A percentile compares a stretch with the other conserved stretches of the same genome.
Evolutionary conservation across 257 asterid species (phyloP).

Genomic region (Cordia subcordata): DNA sequence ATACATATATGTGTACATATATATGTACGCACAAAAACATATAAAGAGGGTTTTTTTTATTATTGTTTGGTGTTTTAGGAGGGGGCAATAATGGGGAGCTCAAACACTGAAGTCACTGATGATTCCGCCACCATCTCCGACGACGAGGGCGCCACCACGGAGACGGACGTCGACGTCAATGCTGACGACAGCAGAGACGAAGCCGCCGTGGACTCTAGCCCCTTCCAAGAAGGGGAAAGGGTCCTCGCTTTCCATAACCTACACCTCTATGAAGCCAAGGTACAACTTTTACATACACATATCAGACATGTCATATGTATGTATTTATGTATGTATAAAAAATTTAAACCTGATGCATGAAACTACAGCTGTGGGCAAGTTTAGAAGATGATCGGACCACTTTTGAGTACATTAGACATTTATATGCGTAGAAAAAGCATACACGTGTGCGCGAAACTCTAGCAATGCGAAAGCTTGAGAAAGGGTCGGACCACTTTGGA

Average conservation of each 20-base stretch:
- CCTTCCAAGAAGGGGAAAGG: conserved; percentile 49
- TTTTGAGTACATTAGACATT: too few species aligned
- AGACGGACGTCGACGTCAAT: conserved; percentile 5
- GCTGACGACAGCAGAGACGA: conserved; percentile 16
- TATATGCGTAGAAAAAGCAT: too few species aligned
- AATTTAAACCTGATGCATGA: too few species aligned
- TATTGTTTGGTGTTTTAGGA: not conserved
- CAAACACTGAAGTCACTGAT: conserved; percentile 11
- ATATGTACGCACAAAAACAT: not conserved
- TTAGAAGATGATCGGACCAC: too few species aligned
- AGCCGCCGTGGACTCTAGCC: conserved; percentile 31
- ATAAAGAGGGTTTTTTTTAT: not conserved
- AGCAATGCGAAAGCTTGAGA: too few species aligned
- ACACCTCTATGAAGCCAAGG: conserved; percentile 69
- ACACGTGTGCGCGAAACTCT: too few species aligned
- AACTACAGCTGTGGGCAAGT: too few species aligned
- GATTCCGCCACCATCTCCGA: conserved; percentile 15
- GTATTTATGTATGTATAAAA: too few species aligned
- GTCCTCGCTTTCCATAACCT: conserved; percentile 57
- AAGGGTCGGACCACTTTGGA: too few species aligned
- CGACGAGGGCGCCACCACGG: conserved; percentile 17
- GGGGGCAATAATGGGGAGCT: conserved; percentile 14
- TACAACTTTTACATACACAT: conserved; percentile 3
- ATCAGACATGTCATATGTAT: too few species aligned
- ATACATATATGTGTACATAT: too few species aligned